Evolutionary conservation across 768 basidiomycete species (phyloP).

Genomic region (Pleurotus pulmonarius): DNA sequence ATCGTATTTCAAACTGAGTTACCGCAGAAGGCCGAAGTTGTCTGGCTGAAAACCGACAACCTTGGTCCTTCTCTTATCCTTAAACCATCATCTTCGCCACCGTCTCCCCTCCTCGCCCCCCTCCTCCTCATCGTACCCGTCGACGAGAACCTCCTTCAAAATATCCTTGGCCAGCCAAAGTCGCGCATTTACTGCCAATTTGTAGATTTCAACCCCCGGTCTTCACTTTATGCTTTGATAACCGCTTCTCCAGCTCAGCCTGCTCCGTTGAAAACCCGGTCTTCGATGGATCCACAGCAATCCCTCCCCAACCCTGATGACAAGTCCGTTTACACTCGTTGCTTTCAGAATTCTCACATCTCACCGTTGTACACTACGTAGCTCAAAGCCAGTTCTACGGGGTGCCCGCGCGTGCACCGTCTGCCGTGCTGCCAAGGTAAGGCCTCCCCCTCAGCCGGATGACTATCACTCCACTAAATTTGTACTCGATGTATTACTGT

Average conservation of each 20-base stretch:
- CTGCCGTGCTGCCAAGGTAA: constrained; percentile 79
- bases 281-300: constrained; percentile 33
- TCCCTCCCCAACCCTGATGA: constrained; percentile 27
- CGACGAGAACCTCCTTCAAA: background rate
- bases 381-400: constrained; percentile 44
- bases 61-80: constrained; percentile 9
- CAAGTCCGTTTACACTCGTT: constrained; percentile 25
- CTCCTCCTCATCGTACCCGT: constrained; percentile 10
- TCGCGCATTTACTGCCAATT: constrained; percentile 7
- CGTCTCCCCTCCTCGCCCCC: constrained; percentile 6
- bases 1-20: constrained; percentile 9
- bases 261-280: constrained; percentile 31
- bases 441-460: constrained; percentile 9
- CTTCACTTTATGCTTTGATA: constrained; percentile 30
- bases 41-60: background rate
- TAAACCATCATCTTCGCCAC: constrained; percentile 9
- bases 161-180: too few species aligned
- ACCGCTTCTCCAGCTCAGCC: constrained; percentile 27
- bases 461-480: constrained; percentile 12
- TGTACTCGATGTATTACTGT: background rate
- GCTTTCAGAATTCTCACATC: constrained; percentile 7
- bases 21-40: constrained; percentile 7
- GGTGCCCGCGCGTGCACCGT: constrained; percentile 76
- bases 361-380: constrained; percentile 14
- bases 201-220: constrained; percentile 16